Evolutionary conservation across 2,329 filamentous ascomycete genomes (phyloP), one percentile per base, ranked within the genome.

Genomic region (Beauveria brongniartii): DNA sequence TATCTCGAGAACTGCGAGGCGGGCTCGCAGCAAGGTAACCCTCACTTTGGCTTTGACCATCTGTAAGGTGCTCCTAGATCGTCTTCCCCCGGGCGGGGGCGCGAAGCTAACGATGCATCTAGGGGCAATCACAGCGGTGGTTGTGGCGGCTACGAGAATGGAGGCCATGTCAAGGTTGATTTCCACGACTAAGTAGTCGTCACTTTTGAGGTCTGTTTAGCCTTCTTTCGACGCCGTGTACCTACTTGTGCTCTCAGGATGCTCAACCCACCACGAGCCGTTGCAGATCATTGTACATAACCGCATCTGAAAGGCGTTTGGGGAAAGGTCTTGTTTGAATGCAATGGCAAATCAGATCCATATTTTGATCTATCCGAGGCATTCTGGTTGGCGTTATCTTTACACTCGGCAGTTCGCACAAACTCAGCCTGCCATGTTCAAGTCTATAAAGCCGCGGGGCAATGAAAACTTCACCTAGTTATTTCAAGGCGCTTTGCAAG

Each of bases 1-100:
- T 61, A 69, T 20, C 71, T 79, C 51, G 61, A 69, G 62, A 71
- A 73, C 63, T 78, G 75, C 67, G 51, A 48, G 12, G 5, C 56
- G 1, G 62, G 55, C 12, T 63, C 56, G 30, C 71, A 73, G 55
- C 59, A 61, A 12, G 68, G 69, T 48, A 68, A 69, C 14, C 64
- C 65, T 9, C 56, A 61, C 16, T 67, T 68, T 20, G 61, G 59
- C 6, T 66, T 66, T 28, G 59, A 65, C 51, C 65, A 67, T 37
- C 34, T 37, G 34, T 37, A 37, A 34, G 34, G 12, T 37, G 34
- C 34, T 37, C 12, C 12, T 34, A 5, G 1, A 14, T 14, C 12
- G 34, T 14, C 34, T 5, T 5, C 12, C 34, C 34, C 0, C 5
- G 34, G 9, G 9, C 0, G 12, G 34, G 9, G 9, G 5, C 4